A percentile compares a stretch with the other conserved stretches of the same genome.
These are phyloP conservation scores for Lithospermum erythrorhizon DNA, from an alignment of 257 asterid species.

Conservation along the genomic window DNA sequence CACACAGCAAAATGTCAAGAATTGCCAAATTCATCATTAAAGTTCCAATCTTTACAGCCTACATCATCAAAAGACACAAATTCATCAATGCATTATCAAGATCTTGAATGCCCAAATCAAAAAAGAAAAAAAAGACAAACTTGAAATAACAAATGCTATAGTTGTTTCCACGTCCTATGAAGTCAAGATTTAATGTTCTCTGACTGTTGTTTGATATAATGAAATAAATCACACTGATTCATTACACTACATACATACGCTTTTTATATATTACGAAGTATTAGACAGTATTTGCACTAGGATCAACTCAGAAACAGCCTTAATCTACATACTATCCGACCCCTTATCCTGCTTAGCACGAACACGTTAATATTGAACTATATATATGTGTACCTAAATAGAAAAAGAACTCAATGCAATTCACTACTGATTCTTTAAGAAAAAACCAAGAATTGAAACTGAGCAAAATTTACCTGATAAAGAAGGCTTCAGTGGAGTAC, in stretches of 20 bases:
- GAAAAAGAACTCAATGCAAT: not conserved
- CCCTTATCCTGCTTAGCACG: too few species aligned
- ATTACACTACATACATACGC: too few species aligned
- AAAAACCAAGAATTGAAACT: not conserved
- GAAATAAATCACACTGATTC: too few species aligned
- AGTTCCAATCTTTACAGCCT: conserved; percentile 17
- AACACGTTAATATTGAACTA: not conserved
- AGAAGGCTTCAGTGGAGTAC: conserved; percentile 17
- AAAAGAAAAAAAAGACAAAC: not conserved
- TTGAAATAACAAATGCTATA: not conserved
- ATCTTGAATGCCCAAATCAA: conserved; percentile 17
- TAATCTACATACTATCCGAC: too few species aligned
- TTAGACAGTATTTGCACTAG: too few species aligned
- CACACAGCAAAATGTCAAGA: conserved; percentile 8
- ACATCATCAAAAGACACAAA: conserved; percentile 6
- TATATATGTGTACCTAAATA: not conserved
- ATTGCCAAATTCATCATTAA: not conserved
- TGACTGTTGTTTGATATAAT: too few species aligned
- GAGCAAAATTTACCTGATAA: not conserved
- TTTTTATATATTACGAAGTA: too few species aligned
- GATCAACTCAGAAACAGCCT: too few species aligned
- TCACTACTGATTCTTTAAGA: not conserved
- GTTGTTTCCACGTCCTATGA: too few species aligned
- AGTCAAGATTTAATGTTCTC: too few species aligned
- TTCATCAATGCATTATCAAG: conserved; percentile 11